These are phyloP conservation scores for Cajanus cajan DNA, from an alignment of 306 rosid species.

Conservation along the genomic window DNA sequence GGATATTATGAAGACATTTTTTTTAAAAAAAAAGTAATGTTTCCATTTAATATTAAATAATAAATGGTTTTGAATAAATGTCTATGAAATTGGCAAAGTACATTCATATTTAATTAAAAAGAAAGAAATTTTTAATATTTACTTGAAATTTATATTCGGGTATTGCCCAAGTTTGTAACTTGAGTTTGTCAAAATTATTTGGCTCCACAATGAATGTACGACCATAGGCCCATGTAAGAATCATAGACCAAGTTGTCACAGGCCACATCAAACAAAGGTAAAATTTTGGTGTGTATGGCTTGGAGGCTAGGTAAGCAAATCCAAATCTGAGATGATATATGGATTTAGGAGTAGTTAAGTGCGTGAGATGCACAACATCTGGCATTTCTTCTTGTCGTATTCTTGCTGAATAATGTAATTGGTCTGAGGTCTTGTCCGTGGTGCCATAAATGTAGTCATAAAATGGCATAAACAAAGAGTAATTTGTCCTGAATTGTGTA, in stretches of 20 bases:
- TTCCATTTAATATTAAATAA: too few relatives aligned
- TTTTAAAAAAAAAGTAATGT: too few relatives aligned
- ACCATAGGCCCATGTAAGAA: conserved; percentile 43
- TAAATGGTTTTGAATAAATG: background rate
- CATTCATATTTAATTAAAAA: background rate
- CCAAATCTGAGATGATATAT: conserved; percentile 55
- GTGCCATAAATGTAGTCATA: conserved; percentile 65
- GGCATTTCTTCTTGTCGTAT: conserved; percentile 40
- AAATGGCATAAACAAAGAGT: conserved; percentile 61
- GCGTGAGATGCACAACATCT: conserved; percentile 53
- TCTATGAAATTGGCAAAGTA: background rate
- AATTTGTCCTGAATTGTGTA: conserved; percentile 68
- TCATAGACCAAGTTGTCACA: conserved; percentile 45
- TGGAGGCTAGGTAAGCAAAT: conserved; percentile 56
- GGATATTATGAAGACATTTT: too few relatives aligned
- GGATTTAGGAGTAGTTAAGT: conserved; percentile 57
- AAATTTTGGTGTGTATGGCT: conserved; percentile 56
- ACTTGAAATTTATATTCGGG: conserved; percentile 61
- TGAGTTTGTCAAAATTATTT: conserved; percentile 45
- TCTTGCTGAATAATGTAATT: conserved; percentile 36
- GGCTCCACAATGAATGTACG: conserved; percentile 48
- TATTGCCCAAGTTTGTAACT: conserved; percentile 62
- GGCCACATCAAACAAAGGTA: conserved; percentile 67
- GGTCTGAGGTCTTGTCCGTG: conserved; percentile 43
- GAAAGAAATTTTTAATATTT: background rate